These are phyloP conservation scores for Stropharia rugosoannulata DNA, from an alignment of 768 basidiomycete species.

Conservation along the genomic window DNA sequence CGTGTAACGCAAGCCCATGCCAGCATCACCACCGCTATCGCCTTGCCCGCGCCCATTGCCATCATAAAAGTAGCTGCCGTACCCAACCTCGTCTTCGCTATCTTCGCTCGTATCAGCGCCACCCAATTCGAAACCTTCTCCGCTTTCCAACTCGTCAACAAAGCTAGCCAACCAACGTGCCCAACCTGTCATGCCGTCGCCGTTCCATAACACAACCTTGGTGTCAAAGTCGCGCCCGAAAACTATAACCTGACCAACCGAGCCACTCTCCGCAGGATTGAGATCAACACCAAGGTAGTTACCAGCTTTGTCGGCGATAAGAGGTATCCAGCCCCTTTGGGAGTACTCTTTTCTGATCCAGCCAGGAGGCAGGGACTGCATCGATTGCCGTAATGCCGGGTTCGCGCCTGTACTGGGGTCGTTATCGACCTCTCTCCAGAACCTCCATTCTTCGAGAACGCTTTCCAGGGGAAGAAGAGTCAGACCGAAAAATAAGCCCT, in stretches of 20 bases:
- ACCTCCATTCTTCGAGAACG: constrained; percentile 92
- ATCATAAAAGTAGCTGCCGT: constrained; percentile 85
- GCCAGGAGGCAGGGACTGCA: constrained; percentile 86
- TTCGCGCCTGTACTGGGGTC: constrained; percentile 88
- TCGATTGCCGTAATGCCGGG: constrained; percentile 61
- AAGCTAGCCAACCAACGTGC: constrained; percentile 91
- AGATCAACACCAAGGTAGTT: constrained; percentile 98
- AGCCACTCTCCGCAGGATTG: constrained; percentile 76
- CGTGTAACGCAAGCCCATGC: constrained; percentile 67
- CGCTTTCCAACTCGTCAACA: constrained; percentile 88
- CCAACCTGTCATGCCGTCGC: constrained; percentile 92
- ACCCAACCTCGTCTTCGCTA: constrained; percentile 83
- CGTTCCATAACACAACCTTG: constrained; percentile 92
- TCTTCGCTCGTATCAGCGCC: constrained; percentile 57
- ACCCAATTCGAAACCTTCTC: constrained; percentile 86
- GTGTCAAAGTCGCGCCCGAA: constrained; percentile 99
- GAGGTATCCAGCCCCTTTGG: constrained; percentile 94
- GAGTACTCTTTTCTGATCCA: constrained; percentile 93
- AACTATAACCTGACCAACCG: constrained; percentile 90
- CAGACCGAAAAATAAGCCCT: constrained; percentile 95
- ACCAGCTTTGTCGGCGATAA: constrained; percentile 89
- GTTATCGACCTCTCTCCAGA: constrained; percentile 92
- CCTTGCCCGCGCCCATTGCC: constrained; percentile 76
- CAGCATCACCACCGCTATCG: constrained; percentile 75
- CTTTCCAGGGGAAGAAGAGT: constrained; percentile 91